Evolutionary conservation across 1,139 yeast species (phyloP).

Genomic region (Debaryomycetaceae sp.): DNA sequence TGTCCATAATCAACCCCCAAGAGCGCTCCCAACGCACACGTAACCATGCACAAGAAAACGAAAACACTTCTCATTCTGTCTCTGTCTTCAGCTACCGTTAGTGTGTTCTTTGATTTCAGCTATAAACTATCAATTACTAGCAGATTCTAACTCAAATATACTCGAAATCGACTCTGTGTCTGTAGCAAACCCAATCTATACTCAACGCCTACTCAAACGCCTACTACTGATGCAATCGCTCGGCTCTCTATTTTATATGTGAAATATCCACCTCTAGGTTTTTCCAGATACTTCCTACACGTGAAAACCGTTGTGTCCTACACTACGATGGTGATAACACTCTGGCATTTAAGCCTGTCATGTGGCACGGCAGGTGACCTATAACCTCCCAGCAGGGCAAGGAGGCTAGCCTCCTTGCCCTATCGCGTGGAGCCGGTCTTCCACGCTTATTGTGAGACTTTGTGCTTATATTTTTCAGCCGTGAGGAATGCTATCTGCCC

Average conservation of each 20-base stretch:
- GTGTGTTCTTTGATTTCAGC: too few species aligned
- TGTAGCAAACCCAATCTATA: too few species aligned
- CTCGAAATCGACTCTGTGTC: too few species aligned
- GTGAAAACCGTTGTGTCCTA: neutral
- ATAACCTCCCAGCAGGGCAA: neutral
- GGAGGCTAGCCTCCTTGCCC: too few species aligned
- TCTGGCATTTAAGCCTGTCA: neutral
- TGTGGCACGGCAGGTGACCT: neutral
- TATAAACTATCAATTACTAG: too few species aligned
- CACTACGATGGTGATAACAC: neutral
- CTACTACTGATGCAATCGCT: neutral
- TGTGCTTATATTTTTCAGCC: too few species aligned
- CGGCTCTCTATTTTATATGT: neutral
- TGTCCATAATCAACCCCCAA: conserved; percentile 90
- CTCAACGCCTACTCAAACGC: neutral
- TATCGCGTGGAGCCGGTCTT: too few species aligned
- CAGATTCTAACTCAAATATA: too few species aligned
- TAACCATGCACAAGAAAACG: neutral
- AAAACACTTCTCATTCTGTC: neutral
- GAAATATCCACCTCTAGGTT: neutral
- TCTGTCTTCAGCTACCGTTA: neutral
- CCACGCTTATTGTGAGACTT: too few species aligned
- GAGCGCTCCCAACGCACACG: conserved; percentile 49
- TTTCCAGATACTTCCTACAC: neutral
- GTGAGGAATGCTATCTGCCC: too few species aligned